A percentile compares a stretch with the other conserved stretches of the same genome.
phyloP scores from a whole-genome alignment of 768 basidiomycete species.

The Pholiota molesta region DNA sequence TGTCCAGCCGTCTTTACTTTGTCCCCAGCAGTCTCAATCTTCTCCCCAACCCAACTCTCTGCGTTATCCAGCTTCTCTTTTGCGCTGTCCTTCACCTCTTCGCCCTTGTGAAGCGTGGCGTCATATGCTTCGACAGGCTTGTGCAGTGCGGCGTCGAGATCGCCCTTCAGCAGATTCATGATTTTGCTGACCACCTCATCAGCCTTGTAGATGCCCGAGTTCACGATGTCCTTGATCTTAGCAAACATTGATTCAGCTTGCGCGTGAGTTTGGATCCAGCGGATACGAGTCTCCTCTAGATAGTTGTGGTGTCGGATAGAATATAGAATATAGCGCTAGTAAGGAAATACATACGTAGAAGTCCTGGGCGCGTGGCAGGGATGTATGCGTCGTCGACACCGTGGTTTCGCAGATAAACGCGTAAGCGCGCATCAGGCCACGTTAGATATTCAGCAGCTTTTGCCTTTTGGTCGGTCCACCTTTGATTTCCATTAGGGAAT shows the following conservation, averaged over 20 bases:
- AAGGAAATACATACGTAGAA: constrained; percentile 60
- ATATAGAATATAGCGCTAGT: neutral
- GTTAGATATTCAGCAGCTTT: constrained; percentile 68
- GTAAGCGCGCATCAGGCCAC: constrained; percentile 93
- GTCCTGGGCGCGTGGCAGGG: constrained; percentile 68
- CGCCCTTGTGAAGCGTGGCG: constrained; percentile 6
- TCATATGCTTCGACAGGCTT: constrained; percentile 34
- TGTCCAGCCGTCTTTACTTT: constrained; percentile 39
- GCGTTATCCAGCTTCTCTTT: constrained; percentile 27
- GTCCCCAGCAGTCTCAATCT: constrained; percentile 39
- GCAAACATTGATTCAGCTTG: constrained; percentile 59
- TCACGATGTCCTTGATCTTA: constrained; percentile 67
- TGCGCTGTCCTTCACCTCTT: neutral
- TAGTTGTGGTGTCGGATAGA: neutral
- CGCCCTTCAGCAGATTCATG: constrained; percentile 38
- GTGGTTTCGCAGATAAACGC: constrained; percentile 83
- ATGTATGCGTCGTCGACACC: constrained; percentile 73
- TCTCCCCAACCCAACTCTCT: constrained; percentile 33
- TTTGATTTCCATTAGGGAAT: constrained; percentile 35
- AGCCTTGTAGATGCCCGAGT: constrained; percentile 67
- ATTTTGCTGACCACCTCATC: constrained; percentile 73
- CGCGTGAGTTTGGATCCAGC: constrained; percentile 70
- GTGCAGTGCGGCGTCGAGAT: neutral
- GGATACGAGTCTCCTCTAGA: constrained; percentile 78
- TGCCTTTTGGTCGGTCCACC: constrained; percentile 49